These are phyloP conservation scores for Glebionis coronaria DNA, from an alignment of 129 eudicot genomes.

Conservation along the genomic window DNA sequence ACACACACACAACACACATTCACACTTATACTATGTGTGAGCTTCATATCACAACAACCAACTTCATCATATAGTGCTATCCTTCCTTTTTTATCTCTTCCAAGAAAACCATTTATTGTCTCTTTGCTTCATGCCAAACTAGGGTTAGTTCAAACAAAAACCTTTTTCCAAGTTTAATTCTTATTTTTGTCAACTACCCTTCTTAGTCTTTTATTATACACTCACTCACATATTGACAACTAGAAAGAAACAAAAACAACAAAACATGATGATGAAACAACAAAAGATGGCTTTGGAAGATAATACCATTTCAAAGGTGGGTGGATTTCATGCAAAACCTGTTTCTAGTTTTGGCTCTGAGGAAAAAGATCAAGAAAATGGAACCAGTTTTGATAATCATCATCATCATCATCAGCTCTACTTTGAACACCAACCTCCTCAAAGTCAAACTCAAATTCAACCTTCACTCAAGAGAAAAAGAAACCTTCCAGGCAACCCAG, in stretches of 20 bases:
- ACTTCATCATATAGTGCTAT: neutral
- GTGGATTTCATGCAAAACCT: conserved; percentile 40
- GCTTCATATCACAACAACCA: conserved; percentile 8
- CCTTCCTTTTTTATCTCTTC: conserved; percentile 7
- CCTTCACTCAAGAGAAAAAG: conserved; percentile 56
- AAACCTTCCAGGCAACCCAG: conserved; percentile 82
- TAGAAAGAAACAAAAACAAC: neutral
- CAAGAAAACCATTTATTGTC: conserved; percentile 50
- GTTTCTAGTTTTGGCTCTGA: conserved; percentile 40
- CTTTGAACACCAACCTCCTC: conserved; percentile 35
- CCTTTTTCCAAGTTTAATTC: conserved; percentile 37
- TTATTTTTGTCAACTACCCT: conserved; percentile 39
- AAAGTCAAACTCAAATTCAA: conserved; percentile 46
- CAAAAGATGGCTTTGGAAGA: conserved; percentile 44
- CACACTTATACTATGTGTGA: conserved; percentile 37
- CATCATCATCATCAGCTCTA: conserved; percentile 30
- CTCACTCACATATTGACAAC: conserved; percentile 12
- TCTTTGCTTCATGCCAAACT: conserved; percentile 68
- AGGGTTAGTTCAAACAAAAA: conserved; percentile 60
- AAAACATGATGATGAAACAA: conserved; percentile 51
- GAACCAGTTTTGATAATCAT: conserved; percentile 19
- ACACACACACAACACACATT: neutral
- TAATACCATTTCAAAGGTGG: conserved; percentile 49
- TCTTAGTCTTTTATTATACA: neutral
- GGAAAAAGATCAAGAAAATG: conserved; percentile 37